These are phyloP conservation scores for Scopulariopsis brevicaulis DNA, from an alignment of 2,329 filamentous ascomycete genomes.

Conservation along the genomic window DNA sequence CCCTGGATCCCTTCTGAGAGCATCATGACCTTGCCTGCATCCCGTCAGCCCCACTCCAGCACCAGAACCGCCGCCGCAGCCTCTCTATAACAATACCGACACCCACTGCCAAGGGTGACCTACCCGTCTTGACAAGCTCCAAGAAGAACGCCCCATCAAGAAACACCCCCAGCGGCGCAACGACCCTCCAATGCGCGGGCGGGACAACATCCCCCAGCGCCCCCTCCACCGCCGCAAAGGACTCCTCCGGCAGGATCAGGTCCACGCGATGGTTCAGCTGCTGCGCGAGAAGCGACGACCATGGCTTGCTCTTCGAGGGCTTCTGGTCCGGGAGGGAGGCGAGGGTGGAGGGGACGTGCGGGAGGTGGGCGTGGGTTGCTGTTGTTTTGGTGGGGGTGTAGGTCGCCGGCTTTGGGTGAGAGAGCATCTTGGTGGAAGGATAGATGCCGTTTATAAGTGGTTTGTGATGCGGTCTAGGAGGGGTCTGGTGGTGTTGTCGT, in stretches of 20 bases:
- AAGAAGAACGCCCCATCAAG: slow-evolving; percentile 68
- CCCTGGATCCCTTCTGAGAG: slow-evolving; percentile 66
- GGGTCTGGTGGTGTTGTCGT: neutral
- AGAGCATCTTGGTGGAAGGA: slow-evolving; percentile 25
- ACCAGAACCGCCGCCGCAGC: neutral
- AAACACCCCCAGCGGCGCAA: slow-evolving; percentile 61
- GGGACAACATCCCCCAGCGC: slow-evolving; percentile 25
- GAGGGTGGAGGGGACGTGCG: slow-evolving; percentile 34
- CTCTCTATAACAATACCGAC: too few relatives aligned
- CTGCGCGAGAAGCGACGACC: slow-evolving; percentile 53
- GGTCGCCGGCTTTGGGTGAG: slow-evolving; percentile 29
- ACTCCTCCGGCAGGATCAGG: slow-evolving; percentile 57
- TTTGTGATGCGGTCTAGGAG: neutral
- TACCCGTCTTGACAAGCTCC: slow-evolving; percentile 74
- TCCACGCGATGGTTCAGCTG: slow-evolving; percentile 62
- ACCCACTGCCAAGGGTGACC: slow-evolving; percentile 1
- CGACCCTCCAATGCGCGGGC: slow-evolving; percentile 53
- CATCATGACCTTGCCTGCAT: slow-evolving; percentile 65
- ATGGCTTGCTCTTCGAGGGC: slow-evolving; percentile 65
- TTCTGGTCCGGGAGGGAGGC: neutral
- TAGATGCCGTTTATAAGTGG: neutral
- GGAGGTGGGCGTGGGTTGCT: slow-evolving; percentile 57
- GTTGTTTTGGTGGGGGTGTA: slow-evolving; percentile 58
- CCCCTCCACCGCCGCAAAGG: slow-evolving; percentile 41
- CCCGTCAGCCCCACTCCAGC: neutral